phyloP scores from a whole-genome alignment of 352 stramenopile species.

The Pythium biforme region DNA sequence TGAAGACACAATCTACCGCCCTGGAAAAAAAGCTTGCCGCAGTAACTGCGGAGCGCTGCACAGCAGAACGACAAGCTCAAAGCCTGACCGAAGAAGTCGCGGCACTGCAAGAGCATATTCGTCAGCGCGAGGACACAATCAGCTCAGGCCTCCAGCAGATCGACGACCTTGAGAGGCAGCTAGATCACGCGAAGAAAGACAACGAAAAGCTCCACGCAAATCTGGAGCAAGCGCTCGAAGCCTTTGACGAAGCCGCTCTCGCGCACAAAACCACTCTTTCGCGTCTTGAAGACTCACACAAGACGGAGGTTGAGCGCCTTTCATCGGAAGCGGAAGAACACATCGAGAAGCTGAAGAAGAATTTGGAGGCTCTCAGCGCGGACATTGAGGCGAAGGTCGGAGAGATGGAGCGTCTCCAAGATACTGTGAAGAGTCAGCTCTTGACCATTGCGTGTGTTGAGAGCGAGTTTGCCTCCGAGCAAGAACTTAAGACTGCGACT shows the following conservation, averaged over 20 bases:
- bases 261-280: slow-evolving; percentile 1
- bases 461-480: neutral
- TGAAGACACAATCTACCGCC: neutral
- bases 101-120: neutral
- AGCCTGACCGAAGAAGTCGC: slow-evolving; percentile 2
- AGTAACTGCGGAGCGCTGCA: neutral
- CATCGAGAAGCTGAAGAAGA: slow-evolving; percentile 2
- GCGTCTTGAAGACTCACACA: neutral
- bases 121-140: slow-evolving; percentile 4
- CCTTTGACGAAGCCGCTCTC: neutral
- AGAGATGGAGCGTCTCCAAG: slow-evolving; percentile 9
- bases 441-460: slow-evolving; percentile 2
- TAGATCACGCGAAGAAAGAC: neutral
- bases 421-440: neutral
- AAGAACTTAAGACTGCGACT: neutral
- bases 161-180: neutral
- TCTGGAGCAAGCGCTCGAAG: neutral
- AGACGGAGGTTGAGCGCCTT: slow-evolving; percentile 2
- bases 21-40: slow-evolving; percentile 2
- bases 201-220: neutral
- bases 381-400: neutral
- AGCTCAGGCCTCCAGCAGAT: neutral
- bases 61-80: neutral
- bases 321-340: neutral
- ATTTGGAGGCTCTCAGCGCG: neutral